These are phyloP conservation scores for Cicer chorassanicum DNA, from an alignment of 306 rosid species.

Conservation along the genomic window DNA sequence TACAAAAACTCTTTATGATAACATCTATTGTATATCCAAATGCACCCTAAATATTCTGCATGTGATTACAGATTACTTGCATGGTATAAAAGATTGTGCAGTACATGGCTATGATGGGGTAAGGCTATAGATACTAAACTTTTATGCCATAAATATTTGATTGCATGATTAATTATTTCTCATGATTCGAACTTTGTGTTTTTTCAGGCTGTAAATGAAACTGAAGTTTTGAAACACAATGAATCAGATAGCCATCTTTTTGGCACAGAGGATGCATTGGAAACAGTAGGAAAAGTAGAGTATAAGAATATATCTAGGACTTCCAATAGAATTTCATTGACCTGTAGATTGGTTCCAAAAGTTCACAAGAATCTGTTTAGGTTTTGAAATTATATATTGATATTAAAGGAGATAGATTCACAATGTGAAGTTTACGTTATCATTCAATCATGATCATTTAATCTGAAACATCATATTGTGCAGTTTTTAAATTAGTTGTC, in stretches of 20 bases:
- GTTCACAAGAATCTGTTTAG: constrained; percentile 78
- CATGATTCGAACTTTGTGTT: constrained; percentile 33
- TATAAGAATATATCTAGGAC: constrained; percentile 57
- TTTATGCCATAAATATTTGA: constrained; percentile 1
- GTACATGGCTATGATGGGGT: constrained; percentile 71
- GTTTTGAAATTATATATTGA: constrained; percentile 45
- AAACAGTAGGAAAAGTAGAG: constrained; percentile 41
- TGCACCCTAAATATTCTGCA: background rate
- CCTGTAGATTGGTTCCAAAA: constrained; percentile 78
- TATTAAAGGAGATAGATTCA: no score
- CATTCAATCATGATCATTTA: no score
- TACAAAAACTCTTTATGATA: background rate
- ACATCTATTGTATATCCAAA: background rate
- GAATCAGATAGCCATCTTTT: constrained; percentile 35
- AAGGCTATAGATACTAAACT: constrained; percentile 32
- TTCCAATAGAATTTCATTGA: constrained; percentile 69
- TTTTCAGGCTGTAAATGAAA: constrained; percentile 73
- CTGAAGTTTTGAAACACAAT: constrained; percentile 51
- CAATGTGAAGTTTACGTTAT: no score
- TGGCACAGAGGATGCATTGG: constrained; percentile 44
- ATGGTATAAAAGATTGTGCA: constrained; percentile 66
- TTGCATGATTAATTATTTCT: constrained; percentile 25
- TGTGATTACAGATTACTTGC: constrained; percentile 76
- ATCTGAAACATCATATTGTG: no score
- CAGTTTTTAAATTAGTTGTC: no score